Conservation (phyloP, 1,284 basidiomycete species). For the Microstroma glucosiphilum region DNA sequence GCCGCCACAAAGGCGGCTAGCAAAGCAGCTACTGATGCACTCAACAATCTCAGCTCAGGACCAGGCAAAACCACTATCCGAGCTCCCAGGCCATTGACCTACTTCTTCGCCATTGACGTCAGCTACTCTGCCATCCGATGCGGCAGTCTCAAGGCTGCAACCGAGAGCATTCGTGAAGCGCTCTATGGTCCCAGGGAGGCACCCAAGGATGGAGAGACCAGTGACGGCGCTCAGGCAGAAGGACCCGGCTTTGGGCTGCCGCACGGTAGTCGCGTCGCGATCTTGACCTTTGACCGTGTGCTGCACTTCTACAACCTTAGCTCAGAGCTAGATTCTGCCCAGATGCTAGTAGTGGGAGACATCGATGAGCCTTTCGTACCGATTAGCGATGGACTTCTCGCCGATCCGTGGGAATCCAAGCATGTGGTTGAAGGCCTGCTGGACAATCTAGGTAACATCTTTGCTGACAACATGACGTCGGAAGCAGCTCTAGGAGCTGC, state of each 20-base stretch:
- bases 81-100: constrained; percentile 60
- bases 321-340: constrained; percentile 60
- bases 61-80: constrained; percentile 46
- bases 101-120: constrained; percentile 85
- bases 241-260: constrained; percentile 46
- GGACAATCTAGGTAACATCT: constrained; percentile 63
- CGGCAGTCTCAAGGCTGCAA: constrained; percentile 69
- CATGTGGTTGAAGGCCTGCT: constrained; percentile 63
- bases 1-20: constrained; percentile 36
- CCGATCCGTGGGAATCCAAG: constrained; percentile 67
- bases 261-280: constrained; percentile 54
- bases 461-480: constrained; percentile 56
- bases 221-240: constrained; percentile 18
- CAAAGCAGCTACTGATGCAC: constrained; percentile 42
- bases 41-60: constrained; percentile 35
- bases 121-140: constrained; percentile 66
- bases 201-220: constrained; percentile 22
- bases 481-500: constrained; percentile 74
- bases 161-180: constrained; percentile 62
- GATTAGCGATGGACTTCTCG: constrained; percentile 68
- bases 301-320: constrained; percentile 87
- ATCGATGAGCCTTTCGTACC: constrained; percentile 87
- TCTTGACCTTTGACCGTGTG: constrained; percentile 76
- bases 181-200: constrained; percentile 57
- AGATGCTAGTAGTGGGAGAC: constrained; percentile 80